These are phyloP conservation scores for Aspergillus fumigatus DNA, from an alignment of 2,329 filamentous ascomycete genomes.

Conservation along the genomic window DNA sequence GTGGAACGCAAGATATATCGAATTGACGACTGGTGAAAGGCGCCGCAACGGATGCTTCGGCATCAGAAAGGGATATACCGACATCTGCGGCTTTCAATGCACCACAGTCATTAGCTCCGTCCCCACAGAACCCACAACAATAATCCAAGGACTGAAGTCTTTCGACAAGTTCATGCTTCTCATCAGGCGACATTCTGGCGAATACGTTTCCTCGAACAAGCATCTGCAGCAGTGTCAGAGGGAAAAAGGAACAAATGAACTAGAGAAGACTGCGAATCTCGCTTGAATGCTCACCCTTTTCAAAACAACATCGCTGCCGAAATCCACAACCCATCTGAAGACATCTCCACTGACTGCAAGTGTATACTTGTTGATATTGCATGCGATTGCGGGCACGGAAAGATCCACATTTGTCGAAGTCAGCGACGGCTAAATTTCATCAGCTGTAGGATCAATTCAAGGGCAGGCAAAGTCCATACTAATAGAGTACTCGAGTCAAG, in stretches of 20 bases:
- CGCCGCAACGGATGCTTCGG: constrained; percentile 95
- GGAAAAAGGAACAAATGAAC: neutral
- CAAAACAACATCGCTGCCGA: constrained; percentile 72
- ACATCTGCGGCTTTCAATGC: constrained; percentile 96
- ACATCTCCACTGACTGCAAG: constrained; percentile 88
- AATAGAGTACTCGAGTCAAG: constrained; percentile 75
- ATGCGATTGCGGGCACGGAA: constrained; percentile 79
- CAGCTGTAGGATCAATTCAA: constrained; percentile 5
- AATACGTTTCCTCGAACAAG: constrained; percentile 89
- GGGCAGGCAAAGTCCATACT: constrained; percentile 37
- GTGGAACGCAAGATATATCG: constrained; percentile 91
- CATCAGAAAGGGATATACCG: constrained; percentile 93
- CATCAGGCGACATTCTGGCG: constrained; percentile 96
- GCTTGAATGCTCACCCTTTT: constrained; percentile 53
- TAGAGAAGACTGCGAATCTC: neutral
- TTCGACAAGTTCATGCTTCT: constrained; percentile 96
- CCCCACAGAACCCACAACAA: constrained; percentile 91
- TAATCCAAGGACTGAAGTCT: constrained; percentile 96
- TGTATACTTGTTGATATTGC: constrained; percentile 78
- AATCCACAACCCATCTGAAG: constrained; percentile 95
- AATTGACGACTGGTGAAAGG: constrained; percentile 95
- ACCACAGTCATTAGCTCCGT: constrained; percentile 96
- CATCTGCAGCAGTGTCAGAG: constrained; percentile 53
- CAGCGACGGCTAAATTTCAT: constrained; percentile 59
- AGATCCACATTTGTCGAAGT: constrained; percentile 68